These are phyloP conservation scores for Dimargaris cristalligena DNA, from an alignment of 192 early-diverging fungal genomes.

Conservation along the genomic window DNA sequence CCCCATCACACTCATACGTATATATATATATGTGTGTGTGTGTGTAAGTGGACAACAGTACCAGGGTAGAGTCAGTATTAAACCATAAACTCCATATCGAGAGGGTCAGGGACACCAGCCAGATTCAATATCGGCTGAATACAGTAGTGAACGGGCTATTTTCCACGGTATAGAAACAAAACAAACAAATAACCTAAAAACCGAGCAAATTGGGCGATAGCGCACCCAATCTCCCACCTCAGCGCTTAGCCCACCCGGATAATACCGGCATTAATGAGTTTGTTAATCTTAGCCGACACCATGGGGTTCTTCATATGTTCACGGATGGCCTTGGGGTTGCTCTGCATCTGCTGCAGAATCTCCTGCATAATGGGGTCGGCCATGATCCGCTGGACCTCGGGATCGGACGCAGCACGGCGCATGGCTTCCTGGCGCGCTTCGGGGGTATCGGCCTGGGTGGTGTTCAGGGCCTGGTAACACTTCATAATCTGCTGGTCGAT, in stretches of 20 bases:
- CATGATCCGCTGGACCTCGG: conserved; percentile 75
- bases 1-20: too few relatives aligned
- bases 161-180: not conserved
- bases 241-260: conserved; percentile 43
- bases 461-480: conserved; percentile 62
- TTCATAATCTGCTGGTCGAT: conserved; percentile 67
- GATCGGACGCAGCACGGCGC: conserved; percentile 76
- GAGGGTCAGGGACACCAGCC: too few relatives aligned
- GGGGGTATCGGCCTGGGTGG: conserved; percentile 28
- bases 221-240: not conserved
- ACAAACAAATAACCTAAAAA: not conserved
- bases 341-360: conserved; percentile 95
- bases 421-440: conserved; percentile 62
- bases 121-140: too few relatives aligned
- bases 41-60: too few relatives aligned
- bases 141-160: too few relatives aligned
- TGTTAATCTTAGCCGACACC: conserved; percentile 87
- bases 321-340: conserved; percentile 76
- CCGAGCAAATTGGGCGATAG: too few relatives aligned
- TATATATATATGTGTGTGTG: too few relatives aligned
- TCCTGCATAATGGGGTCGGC: conserved; percentile 89
- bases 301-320: conserved; percentile 94
- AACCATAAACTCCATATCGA: too few relatives aligned
- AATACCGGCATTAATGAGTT: conserved; percentile 78
- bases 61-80: too few relatives aligned